Evolutionary conservation across 257 asterid genomes (phyloP).

Genomic region (Scutellaria galericulata): DNA sequence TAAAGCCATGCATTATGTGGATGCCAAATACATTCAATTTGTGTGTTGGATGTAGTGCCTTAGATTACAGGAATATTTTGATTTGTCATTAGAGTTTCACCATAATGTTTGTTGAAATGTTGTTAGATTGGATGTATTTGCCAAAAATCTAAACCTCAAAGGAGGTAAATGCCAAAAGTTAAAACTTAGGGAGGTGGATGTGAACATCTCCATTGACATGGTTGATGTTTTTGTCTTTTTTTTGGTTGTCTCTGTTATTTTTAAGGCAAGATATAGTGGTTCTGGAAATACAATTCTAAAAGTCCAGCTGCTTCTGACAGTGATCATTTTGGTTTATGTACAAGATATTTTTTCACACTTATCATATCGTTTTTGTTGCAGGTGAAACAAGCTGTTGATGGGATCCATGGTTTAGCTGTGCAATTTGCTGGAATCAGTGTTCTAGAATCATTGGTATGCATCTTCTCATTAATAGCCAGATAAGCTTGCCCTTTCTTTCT

Average conservation of each 20-base stretch:
- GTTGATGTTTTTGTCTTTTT: neutral
- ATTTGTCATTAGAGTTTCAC: neutral
- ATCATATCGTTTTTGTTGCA: conserved; percentile 44
- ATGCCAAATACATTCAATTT: neutral
- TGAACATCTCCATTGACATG: neutral
- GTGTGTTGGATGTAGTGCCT: neutral
- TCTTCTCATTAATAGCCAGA: conserved; percentile 29
- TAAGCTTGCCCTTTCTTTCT: conserved; percentile 32
- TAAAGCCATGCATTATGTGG: neutral
- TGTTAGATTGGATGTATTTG: conserved; percentile 1
- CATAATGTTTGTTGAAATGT: conserved; percentile 6
- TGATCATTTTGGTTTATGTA: conserved; percentile 24
- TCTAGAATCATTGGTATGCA: conserved; percentile 79
- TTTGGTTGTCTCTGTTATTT: neutral
- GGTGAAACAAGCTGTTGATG: conserved; percentile 81
- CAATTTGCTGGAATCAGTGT: conserved; percentile 77
- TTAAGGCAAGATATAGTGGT: conserved; percentile 6
- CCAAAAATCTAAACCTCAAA: neutral
- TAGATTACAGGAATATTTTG: neutral
- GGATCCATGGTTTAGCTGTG: conserved; percentile 73
- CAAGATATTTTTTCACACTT: conserved; percentile 14
- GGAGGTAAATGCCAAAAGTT: neutral
- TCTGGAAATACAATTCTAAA: conserved; percentile 15
- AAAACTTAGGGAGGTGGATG: conserved; percentile 15
- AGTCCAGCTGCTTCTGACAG: conserved; percentile 28